These are phyloP conservation scores for Penicillium robsamsonii DNA, from an alignment of 495 filamentous ascomycete genomes.

Conservation along the genomic window DNA sequence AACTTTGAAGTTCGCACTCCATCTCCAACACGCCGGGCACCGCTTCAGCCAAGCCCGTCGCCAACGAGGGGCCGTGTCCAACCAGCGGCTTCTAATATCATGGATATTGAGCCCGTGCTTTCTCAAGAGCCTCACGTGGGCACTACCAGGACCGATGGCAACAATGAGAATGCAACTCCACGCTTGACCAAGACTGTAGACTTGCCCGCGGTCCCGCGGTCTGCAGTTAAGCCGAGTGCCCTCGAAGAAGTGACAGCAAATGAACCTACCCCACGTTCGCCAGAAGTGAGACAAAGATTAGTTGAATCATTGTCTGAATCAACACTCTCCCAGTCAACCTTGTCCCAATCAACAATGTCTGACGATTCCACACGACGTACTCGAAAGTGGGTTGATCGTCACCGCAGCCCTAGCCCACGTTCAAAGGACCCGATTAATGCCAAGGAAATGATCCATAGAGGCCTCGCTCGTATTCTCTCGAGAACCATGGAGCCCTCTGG, in stretches of 20 bases:
- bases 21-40: constrained; percentile 22
- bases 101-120: constrained; percentile 4
- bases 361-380: constrained; percentile 22
- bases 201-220: constrained; percentile 20
- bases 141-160: constrained; percentile 5
- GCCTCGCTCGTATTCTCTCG: constrained; percentile 68
- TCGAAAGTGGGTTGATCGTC: constrained; percentile 30
- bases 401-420: constrained; percentile 37
- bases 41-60: constrained; percentile 24
- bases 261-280: constrained; percentile 14
- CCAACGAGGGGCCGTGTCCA: constrained; percentile 22
- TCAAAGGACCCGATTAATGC: constrained; percentile 49
- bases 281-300: constrained; percentile 14
- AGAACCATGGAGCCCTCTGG: constrained; percentile 78
- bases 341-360: constrained; percentile 6
- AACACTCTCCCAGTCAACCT: constrained; percentile 5
- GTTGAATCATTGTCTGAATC: constrained; percentile 24
- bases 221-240: constrained; percentile 25
- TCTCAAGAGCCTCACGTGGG: constrained; percentile 10
- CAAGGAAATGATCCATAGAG: constrained; percentile 65
- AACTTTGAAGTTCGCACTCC: constrained; percentile 16
- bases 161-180: constrained; percentile 31
- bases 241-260: constrained; percentile 29
- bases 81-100: constrained; percentile 10
- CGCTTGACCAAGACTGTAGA: constrained; percentile 15